Base-by-base conservation (phyloP, 2,329 filamentous ascomycete species). In the Neofusicoccum ribis region DNA sequence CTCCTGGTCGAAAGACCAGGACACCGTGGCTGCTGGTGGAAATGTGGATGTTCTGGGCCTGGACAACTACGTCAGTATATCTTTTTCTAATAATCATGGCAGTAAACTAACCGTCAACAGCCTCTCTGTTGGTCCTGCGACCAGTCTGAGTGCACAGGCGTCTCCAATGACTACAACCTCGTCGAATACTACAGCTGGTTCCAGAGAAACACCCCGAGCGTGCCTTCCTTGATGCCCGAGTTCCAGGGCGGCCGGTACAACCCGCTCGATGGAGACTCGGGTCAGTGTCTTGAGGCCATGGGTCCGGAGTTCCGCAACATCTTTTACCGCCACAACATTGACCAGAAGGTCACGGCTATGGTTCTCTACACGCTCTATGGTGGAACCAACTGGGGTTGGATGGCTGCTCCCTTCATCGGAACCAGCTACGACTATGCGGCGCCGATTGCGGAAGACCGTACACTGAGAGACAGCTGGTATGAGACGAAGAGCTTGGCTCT, bases 331-430 rank as follows among this genome's bases (percentile, higher is more conserved):
- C 84, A 88, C 70, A 82, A 88, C 62, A 84, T 89, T 37, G 85
- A 81, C 36, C 84, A 89, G 69, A 80, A 85, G 1, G 82, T 88
- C 3, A 86, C 85, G 0, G 85, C 85, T 0, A 82, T 88, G 64
- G 87, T 82, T 31, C 73, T 89, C 1, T 89, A 89, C 71, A 89
- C 89, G 86, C 76, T 87, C 61, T 89, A 83, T 61, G 87, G 87
- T 5, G 87, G 87, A 3, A 89, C 87, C 0, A 88, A 85, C 67
- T 89, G 86, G 86, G 87, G 86, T 5, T 83, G 83, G 58, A 76
- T 87, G 41, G 83, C 85, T 14, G 82, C 82, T 5, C 85, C 87
- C 0, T 82, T 85, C 1, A 85, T 86, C 43, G 85, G 82, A 1
- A 85, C 84, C 4, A 87, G 84, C 47, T 89, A 89, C 68, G 87